Conservation (phyloP, 768 basidiomycete genomes). For the Butyriboletus loyo region DNA sequence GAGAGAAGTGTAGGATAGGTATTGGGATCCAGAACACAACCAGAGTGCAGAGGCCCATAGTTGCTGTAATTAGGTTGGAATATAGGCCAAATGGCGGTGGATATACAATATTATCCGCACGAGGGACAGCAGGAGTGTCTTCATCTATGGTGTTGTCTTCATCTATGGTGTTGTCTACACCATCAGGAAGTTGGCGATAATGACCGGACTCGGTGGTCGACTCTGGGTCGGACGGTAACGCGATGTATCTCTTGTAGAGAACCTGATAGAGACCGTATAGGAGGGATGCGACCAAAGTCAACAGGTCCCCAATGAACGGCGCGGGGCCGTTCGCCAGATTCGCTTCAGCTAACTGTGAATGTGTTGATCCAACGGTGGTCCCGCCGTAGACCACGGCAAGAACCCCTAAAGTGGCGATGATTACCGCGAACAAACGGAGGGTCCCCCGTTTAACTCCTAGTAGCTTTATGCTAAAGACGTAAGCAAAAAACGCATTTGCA, state of each 20-base stretch:
- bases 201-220: slow-evolving; percentile 34
- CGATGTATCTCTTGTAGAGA: slow-evolving; percentile 76
- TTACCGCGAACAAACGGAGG: slow-evolving; percentile 65
- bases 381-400: slow-evolving; percentile 82
- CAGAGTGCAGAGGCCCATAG: slow-evolving; percentile 76
- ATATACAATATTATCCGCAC: slow-evolving; percentile 38
- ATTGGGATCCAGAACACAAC: slow-evolving; percentile 77
- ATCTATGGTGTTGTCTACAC: slow-evolving; percentile 33
- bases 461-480: slow-evolving; percentile 76
- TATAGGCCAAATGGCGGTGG: slow-evolving; percentile 81
- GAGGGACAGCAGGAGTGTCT: slow-evolving; percentile 11
- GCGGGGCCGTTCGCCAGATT: slow-evolving; percentile 32
- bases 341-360: slow-evolving; percentile 12
- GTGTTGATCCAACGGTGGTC: slow-evolving; percentile 30
- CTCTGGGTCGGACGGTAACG: slow-evolving; percentile 65
- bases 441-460: slow-evolving; percentile 62
- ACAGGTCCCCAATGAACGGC: slow-evolving; percentile 67
- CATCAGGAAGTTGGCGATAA: slow-evolving; percentile 46
- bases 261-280: slow-evolving; percentile 80
- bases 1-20: slow-evolving; percentile 65
- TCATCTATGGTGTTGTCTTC: slow-evolving; percentile 32
- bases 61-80: slow-evolving; percentile 76
- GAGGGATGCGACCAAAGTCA: slow-evolving; percentile 71
- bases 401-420: slow-evolving; percentile 79
- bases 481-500: slow-evolving; percentile 88